Base-by-base conservation (phyloP, 371 early-diverging fungal genomes). In the Fennellomyces sp. region DNA sequence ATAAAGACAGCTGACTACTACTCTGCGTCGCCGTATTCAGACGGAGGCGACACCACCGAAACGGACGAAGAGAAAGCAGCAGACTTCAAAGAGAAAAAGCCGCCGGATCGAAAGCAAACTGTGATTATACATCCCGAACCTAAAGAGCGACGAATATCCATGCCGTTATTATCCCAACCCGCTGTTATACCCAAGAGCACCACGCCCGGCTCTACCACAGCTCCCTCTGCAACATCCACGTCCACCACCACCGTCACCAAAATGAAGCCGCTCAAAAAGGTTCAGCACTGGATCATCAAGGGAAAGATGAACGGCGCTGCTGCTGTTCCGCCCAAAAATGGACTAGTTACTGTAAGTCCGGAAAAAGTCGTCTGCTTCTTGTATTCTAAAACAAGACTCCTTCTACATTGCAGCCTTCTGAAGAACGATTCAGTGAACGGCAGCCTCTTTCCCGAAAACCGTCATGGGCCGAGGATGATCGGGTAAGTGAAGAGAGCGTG, bases 181-280 rank as follows among this genome's bases (percentile, higher is more conserved):
- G 30, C 31, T 12, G 3, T 19, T 27, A 55, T 45, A 39, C 12
- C 39, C 57, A 56, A 3, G 47, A 45, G 3, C 26, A 21, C 25
- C 49, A 42, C 35, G 3, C 28, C 31, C 19, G 39, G 12, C 57
- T 12, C 25, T 41, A 12, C 33, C 21, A 30, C 10, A 35, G n/a
- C 19, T 26, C 15, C 27, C 52, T 29, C 15, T 27, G 45, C 27
- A 29, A 49, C 23, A 36, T 39, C 33, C 35, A 27, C 36, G 15
- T 28, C 59, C n/a, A 36, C 55, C 38, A 30, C 30, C 26, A 5
- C 52, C n/a, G 15, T 25, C 38, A 35, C 35, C 26, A 56, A 45
- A 33, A 56, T 45, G 47, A 61, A 66, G 17, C 73, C 70, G 21
- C 36, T 70, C 27, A 68, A 67, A 38, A 73, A 73, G 39, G 58